Evolutionary conservation across 352 stramenopile genomes (phyloP), one percentile per base, ranked within the genome.

Genomic region (Plasmopara viticola): DNA sequence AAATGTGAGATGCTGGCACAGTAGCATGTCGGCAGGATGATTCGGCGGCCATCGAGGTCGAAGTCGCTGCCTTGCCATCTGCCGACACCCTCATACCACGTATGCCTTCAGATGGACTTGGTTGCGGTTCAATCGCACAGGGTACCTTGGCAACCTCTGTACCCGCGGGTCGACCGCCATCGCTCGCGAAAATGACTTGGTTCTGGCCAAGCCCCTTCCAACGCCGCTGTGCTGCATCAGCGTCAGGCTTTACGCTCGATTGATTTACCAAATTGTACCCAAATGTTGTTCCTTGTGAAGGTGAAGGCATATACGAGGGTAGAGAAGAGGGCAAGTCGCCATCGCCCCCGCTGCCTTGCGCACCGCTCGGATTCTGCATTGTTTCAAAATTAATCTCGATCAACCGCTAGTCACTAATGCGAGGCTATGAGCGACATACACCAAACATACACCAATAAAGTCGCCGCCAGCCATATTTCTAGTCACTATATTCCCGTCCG

Each of bases 251-350:
- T 15, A 39, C 41, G n/a, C 35, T 33, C 45, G 62, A 25, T 29
- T 70, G 70, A 2, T 47, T 58, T 18, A 72, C 44, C 33, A 71
- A 51, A 20, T 64, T 71, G 51, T 74, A 78, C 9, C 59, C 53
- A 48, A 67, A 79, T 13, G 48, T 48, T 28, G 40, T 31, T 14
- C 58, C 17, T 44, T 62, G 56, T 7, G 53, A 56, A 13, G 60
- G 55, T 30, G 69, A 48, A 33, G 78, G 78, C 48, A 85, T 75
- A 54, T 90, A 90, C 15, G 80, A 88, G 38, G 80, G 80, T 52
- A 90, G 56, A n/a, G 80, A 86, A 12, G 64, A 81, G 14, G 80
- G 80, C 43, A 90, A 62, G 54, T 88, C 80, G 45, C 70, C 68
- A 25, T 86, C 76, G 37, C 55, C 59, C 15, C 39, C 46, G 35